These are phyloP conservation scores for Fusarium sp. DNA, from an alignment of 2,329 filamentous ascomycete species.

Conservation along the genomic window DNA sequence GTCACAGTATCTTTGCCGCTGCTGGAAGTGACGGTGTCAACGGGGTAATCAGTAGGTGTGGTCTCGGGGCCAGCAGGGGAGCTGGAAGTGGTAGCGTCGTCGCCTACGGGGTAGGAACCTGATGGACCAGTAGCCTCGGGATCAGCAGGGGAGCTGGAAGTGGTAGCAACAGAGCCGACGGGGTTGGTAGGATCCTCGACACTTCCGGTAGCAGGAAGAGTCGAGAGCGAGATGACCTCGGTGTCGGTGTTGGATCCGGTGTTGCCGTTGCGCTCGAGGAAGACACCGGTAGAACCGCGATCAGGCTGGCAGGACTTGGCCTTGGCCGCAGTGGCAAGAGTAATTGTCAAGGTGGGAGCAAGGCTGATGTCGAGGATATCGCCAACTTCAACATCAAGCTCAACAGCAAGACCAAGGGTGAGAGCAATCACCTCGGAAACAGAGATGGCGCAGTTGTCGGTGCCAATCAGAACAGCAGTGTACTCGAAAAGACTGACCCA, in stretches of 20 bases:
- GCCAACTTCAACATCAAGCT: constrained; percentile 39
- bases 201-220: constrained; percentile 1
- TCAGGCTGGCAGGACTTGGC: constrained; percentile 28
- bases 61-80: background rate
- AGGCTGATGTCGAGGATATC: constrained; percentile 51
- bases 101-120: background rate
- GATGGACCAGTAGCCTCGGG: background rate
- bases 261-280: constrained; percentile 7
- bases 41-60: background rate
- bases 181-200: background rate
- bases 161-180: background rate
- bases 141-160: background rate
- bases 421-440: constrained; percentile 37
- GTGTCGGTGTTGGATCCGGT: constrained; percentile 1
- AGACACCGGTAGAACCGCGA: constrained; percentile 30
- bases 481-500: constrained; percentile 66
- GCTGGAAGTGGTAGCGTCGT: background rate
- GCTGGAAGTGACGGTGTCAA: background rate
- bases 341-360: constrained; percentile 53
- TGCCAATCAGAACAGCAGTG: constrained; percentile 52
- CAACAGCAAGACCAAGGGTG: constrained; percentile 38
- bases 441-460: constrained; percentile 49
- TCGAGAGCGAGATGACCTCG: constrained; percentile 6
- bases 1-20: constrained; percentile 9
- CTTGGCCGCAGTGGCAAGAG: constrained; percentile 42